These are phyloP conservation scores for Microcos paniculata DNA, from an alignment of 345 rosid genomes.

Conservation along the genomic window DNA sequence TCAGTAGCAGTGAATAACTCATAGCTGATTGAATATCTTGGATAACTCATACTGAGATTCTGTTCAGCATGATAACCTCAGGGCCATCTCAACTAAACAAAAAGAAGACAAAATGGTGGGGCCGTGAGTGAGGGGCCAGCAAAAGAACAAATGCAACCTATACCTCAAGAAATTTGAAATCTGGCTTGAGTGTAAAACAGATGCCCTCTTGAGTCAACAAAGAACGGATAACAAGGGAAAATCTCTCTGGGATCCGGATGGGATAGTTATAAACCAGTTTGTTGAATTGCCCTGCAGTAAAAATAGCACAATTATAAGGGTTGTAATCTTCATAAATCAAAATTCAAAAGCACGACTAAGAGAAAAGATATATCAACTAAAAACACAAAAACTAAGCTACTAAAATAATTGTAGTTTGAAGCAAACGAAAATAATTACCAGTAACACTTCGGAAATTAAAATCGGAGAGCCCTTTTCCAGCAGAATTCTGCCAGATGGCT, in stretches of 20 bases:
- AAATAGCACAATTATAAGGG: conserved; percentile 19
- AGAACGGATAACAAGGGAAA: conserved; percentile 95
- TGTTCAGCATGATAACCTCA: not conserved
- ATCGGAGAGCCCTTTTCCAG: conserved; percentile 89
- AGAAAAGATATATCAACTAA: not conserved
- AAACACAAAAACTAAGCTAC: not conserved
- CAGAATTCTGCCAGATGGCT: conserved; percentile 97
- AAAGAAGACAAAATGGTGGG: not conserved
- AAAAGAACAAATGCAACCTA: conserved; percentile 16
- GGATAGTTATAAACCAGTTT: conserved; percentile 89
- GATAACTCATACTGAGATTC: not conserved
- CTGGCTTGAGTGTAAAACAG: conserved; percentile 91
- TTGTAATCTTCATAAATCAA: conserved; percentile 1
- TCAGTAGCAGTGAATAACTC: not conserved
- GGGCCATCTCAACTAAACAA: not conserved
- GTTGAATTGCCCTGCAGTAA: conserved; percentile 75
- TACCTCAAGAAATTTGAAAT: conserved; percentile 99
- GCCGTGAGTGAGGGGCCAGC: not conserved
- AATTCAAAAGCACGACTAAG: not conserved
- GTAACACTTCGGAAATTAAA: conserved; percentile 94
- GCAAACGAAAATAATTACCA: conserved; percentile 43
- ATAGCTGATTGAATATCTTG: not conserved
- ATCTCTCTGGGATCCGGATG: conserved; percentile 95
- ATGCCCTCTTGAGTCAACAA: conserved; percentile 94
- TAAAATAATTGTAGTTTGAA: not conserved